These are phyloP conservation scores for Hemerocallis citrina DNA, from an alignment of 106 monocot species.

Conservation along the genomic window DNA sequence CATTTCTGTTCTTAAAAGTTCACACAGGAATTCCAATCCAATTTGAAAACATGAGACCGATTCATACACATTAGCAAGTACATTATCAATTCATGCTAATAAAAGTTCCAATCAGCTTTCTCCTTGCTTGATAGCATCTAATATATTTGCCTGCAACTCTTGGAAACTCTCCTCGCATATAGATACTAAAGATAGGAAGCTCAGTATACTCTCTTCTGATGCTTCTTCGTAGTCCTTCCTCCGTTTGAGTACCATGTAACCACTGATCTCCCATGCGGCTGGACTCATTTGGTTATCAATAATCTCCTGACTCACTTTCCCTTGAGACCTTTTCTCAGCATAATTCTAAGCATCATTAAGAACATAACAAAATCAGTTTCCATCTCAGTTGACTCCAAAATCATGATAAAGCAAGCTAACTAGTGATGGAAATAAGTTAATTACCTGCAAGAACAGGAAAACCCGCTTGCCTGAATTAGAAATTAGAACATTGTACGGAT, in stretches of 20 bases:
- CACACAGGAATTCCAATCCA: no score
- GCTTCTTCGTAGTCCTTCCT: constrained; percentile 78
- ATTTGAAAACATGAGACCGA: no score
- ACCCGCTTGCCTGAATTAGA: constrained; percentile 57
- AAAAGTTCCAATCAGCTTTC: no score
- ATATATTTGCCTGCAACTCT: constrained; percentile 65
- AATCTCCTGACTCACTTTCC: constrained; percentile 77
- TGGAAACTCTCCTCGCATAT: constrained; percentile 70
- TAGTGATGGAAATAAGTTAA: neutral
- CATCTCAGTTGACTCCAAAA: no score
- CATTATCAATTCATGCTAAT: no score
- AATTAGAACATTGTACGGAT: constrained; percentile 80
- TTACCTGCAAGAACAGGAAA: constrained; percentile 78
- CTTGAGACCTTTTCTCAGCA: constrained; percentile 83
- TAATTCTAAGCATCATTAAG: constrained; percentile 42
- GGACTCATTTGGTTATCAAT: constrained; percentile 80
- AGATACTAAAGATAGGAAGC: constrained; percentile 73
- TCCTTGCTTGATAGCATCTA: no score
- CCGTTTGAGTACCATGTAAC: constrained; percentile 86
- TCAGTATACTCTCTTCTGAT: constrained; percentile 62
- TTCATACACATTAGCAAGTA: no score
- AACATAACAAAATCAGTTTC: neutral
- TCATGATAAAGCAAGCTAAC: neutral
- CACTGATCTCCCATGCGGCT: constrained; percentile 90
- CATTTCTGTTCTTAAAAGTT: no score